Base-by-base conservation (phyloP, 106 monocot genomes). In the Ottelia alismoides region DNA sequence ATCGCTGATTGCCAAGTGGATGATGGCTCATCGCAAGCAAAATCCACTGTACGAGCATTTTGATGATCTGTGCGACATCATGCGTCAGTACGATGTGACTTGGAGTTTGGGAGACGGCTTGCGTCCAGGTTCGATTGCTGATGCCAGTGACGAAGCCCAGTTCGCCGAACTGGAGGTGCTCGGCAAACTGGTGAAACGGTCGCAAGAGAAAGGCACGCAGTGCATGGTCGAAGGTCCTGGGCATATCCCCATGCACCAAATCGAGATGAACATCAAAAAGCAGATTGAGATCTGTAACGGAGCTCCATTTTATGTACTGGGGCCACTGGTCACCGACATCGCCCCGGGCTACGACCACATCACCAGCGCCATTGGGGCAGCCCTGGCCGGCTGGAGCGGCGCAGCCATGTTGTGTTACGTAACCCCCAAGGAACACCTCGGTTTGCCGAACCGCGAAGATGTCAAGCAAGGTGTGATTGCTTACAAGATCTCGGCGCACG, bases 161-260 rank as follows among this genome's bases (percentile, higher is more conserved):
- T n/a, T n/a, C n/a, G n/a, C n/a, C n/a, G n/a, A n/a, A n/a, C n/a
- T n/a, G n/a, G n/a, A n/a, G n/a, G n/a, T n/a, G n/a, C n/a, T n/a
- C n/a, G n/a, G n/a, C n/a, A n/a, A n/a, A n/a, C n/a, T n/a, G n/a
- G n/a, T n/a, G n/a, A n/a, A n/a, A n/a, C n/a, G n/a, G n/a, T n/a
- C n/a, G n/a, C n/a, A n/a, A n/a, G n/a, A n/a, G n/a, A n/a, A n/a
- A n/a, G n/a, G n/a, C n/a, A n/a, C n/a, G n/a, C n/a, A n/a, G n/a
- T n/a, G n/a, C n/a, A 96, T 96, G 96, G 89, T 89, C 58, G 96
- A 96, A 76, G 96, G 89, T 23, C 96, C 96, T 43, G 89, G 96
- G 2, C 96, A 96, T 55, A 82, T 96, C 57, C 96, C 96, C 20
- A 74, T 96, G 74, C 96, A 96, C 31, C 88, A 96, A 78, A 96